Base-by-base conservation (phyloP, 495 filamentous ascomycete species). In the Trichoderma asperelloides region DNA sequence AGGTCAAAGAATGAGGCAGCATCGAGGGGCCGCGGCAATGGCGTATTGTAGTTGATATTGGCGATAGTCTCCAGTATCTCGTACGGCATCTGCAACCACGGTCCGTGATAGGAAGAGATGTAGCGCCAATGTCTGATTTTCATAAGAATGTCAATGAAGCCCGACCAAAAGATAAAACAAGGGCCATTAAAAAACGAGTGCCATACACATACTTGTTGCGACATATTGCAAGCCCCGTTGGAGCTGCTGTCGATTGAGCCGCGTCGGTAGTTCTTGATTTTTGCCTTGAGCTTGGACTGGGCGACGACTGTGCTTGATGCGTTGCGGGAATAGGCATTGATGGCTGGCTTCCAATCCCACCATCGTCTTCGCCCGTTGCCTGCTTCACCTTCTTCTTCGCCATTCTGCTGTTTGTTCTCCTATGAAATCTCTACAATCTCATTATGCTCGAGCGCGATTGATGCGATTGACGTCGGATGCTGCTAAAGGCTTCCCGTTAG, bases 71-170 rank as follows among this genome's bases (percentile, higher is more conserved):
- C 89, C 75, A 93, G 87, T 65, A 92, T 83, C 77, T 93, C 90
- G 69, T 85, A 85, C n/a, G 90, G 89, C 39, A 93, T 78, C 75
- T 93, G 90, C n/a, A 92, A 85, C 90, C 90, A 93, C 69, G 89
- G 89, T 18, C 90, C 90, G 74, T 93, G 90, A 71, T 91, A 93
- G 63, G 89, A 87, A 23, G 89, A 92, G 65, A 93, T 93, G 73
- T 92, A 90, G 55, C 87, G 84, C 89, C 89, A 92, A 77, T 92
- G 89, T 71, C 89, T 92, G 65, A 41, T 18, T 11, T 4, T 27
- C 8, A 64, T 13, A 39, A 18, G 0, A 18, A 7, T 49, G 64
- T 49, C 28, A 45, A 15, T 18, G 64, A 30, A 23, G 8, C 40
- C 40, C 25, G 12, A 43, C 1, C 18, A 51, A 30, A 28, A 27